Conservation (phyloP, 2,329 filamentous ascomycete species). For the Didymella glomerata region DNA sequence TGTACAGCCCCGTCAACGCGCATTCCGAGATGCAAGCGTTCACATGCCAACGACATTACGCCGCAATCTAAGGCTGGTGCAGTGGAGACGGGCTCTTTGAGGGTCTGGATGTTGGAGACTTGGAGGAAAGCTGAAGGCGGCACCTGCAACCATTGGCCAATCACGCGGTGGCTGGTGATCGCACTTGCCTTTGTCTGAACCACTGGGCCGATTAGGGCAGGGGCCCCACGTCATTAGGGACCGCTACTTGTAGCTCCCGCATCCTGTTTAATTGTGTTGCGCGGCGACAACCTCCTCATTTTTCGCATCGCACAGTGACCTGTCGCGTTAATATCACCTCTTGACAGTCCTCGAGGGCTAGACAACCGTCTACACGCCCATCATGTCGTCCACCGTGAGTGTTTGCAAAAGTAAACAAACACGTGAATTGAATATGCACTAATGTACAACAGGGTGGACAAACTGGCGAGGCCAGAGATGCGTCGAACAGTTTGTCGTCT, state of each 20-base stretch:
- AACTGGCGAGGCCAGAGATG: conserved; percentile 31
- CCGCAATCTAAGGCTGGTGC: conserved; percentile 28
- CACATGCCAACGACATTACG: conserved; percentile 11
- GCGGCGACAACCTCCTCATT: conserved; percentile 22
- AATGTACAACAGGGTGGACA: conserved; percentile 31
- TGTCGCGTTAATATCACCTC: conserved; percentile 12
- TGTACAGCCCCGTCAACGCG: conserved; percentile 20
- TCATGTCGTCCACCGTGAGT: conserved; percentile 38
- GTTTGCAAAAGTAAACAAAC: conserved; percentile 2
- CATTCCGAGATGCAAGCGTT: conserved; percentile 23
- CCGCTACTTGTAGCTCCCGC: conserved; percentile 30
- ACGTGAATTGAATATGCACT: conserved; percentile 5
- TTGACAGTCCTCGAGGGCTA: conserved; percentile 17
- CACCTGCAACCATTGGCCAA: conserved; percentile 8
- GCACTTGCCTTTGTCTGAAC: conserved; percentile 19
- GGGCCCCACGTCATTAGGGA: conserved; percentile 28
- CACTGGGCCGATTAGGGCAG: conserved; percentile 26
- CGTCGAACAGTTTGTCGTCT: conserved; percentile 59
- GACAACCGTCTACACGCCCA: conserved; percentile 24
- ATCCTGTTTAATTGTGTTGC: conserved; percentile 32
- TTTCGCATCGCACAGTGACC: conserved; percentile 15
- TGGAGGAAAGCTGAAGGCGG: conserved; percentile 15
- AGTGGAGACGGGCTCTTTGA: conserved; percentile 10
- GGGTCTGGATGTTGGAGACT: conserved; percentile 26
- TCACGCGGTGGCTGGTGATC: conserved; percentile 14